These are phyloP conservation scores for Xanthoceras sorbifolium DNA, from an alignment of 345 rosid species.

Conservation along the genomic window DNA sequence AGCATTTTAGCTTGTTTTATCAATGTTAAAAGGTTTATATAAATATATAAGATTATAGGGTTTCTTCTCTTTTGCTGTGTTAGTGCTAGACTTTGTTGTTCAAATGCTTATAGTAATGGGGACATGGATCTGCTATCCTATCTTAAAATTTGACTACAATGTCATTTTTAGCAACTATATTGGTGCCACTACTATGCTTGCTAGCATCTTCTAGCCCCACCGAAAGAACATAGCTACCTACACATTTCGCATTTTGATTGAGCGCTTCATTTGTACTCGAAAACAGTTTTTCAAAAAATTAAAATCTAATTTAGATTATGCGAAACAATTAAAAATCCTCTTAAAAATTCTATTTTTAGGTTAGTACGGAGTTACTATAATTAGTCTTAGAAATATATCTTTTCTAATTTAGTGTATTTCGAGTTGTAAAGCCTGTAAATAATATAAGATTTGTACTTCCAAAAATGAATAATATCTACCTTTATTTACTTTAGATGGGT, in stretches of 20 bases:
- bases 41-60: no score
- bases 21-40: no score
- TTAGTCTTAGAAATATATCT: no score
- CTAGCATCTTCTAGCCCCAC: slow-evolving; percentile 3
- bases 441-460: no score
- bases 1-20: no score
- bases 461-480: no score
- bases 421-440: no score
- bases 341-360: neutral
- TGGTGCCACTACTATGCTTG: slow-evolving; percentile 1
- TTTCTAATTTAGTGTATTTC: no score
- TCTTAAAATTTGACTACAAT: neutral
- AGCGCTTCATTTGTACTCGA: neutral
- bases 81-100: slow-evolving; percentile 12
- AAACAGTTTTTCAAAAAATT: neutral
- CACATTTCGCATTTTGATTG: no score
- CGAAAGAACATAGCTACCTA: neutral
- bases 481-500: no score
- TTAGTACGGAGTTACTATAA: no score
- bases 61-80: neutral
- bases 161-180: neutral
- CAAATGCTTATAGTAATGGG: slow-evolving; percentile 3
- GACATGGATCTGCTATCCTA: slow-evolving; percentile 13
- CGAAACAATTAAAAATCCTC: neutral
- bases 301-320: neutral